Conservation (phyloP, 148 eudicot species). For the Silene uniflora region DNA sequence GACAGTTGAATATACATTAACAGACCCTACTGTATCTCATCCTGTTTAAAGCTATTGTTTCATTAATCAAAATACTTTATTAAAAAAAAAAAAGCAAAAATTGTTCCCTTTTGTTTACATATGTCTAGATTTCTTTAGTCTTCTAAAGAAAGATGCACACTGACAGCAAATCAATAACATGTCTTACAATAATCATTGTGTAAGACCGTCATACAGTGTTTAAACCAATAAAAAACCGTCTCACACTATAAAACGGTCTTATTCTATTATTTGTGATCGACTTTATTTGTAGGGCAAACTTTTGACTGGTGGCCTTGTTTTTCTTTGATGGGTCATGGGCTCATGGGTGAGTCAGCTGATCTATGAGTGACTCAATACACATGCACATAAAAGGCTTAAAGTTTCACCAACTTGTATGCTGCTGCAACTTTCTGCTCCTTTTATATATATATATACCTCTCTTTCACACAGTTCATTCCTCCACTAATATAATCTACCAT, state of each 20-base stretch:
- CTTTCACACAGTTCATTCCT: neutral
- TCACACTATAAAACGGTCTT: no score
- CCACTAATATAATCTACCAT: neutral
- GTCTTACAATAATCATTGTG: no score
- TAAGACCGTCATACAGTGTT: no score
- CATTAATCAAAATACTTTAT: no score
- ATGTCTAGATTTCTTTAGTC: no score
- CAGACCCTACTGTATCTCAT: neutral
- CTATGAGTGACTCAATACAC: neutral
- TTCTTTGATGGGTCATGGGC: neutral
- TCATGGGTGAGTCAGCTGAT: conserved; percentile 8
- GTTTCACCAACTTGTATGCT: neutral
- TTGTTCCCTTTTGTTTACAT: no score
- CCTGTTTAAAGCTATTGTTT: neutral
- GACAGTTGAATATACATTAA: neutral
- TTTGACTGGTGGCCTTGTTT: neutral
- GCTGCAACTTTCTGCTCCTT: neutral
- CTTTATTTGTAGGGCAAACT: neutral
- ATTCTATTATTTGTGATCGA: neutral
- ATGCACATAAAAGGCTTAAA: neutral
- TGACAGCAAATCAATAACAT: neutral
- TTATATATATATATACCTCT: neutral
- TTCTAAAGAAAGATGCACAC: neutral
- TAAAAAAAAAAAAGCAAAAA: no score
- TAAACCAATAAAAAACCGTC: no score